Percentiles rank a stretch among this genome's conserved stretches.
These are phyloP conservation scores for Xylariaceae sp. DNA, from an alignment of 2,329 filamentous ascomycete species.

Conservation along the genomic window DNA sequence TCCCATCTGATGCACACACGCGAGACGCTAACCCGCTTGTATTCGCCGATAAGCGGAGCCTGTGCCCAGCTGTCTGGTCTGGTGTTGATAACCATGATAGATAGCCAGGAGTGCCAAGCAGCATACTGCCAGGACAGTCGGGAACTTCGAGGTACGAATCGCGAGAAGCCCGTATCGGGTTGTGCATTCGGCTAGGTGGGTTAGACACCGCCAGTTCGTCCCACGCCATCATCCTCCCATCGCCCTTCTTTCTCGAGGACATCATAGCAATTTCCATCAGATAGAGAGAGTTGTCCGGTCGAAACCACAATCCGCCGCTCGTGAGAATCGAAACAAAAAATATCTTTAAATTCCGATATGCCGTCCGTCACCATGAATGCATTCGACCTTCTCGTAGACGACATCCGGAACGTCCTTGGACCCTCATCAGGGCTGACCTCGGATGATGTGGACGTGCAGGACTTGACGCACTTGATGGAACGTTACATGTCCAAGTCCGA, in stretches of 20 bases:
- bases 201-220: conserved; percentile 19
- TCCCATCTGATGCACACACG: neutral
- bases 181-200: conserved; percentile 8
- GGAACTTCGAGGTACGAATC: neutral
- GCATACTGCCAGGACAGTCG: neutral
- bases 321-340: too few species aligned
- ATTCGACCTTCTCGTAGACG: conserved; percentile 66
- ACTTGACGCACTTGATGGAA: conserved; percentile 68
- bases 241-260: neutral
- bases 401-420: conserved; percentile 70
- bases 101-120: neutral
- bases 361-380: conserved; percentile 30
- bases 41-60: neutral
- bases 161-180: conserved; percentile 1
- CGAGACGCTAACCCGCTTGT: neutral
- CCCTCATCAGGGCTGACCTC: conserved; percentile 77
- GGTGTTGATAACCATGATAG: neutral
- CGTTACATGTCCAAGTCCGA: conserved; percentile 62
- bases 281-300: too few species aligned
- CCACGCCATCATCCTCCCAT: conserved; percentile 4
- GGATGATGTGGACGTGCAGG: conserved; percentile 69
- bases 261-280: neutral
- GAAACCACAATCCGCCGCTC: too few species aligned
- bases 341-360: conserved; percentile 5
- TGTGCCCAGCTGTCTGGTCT: neutral